Conservation (phyloP, 352 stramenopile genomes). For the Phytophthora idaei region DNA sequence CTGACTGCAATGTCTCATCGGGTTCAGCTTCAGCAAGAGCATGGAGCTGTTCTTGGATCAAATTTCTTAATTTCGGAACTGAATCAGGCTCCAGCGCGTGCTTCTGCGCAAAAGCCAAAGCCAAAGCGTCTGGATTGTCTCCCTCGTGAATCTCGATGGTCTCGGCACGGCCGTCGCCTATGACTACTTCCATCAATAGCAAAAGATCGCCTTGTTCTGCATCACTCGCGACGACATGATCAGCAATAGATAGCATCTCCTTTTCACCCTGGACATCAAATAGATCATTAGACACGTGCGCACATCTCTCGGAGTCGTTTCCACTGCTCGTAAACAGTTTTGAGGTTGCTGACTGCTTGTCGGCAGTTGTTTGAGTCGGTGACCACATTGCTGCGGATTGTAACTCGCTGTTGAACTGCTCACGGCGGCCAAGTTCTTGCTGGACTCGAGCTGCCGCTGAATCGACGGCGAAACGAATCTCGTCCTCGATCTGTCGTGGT, state of each 20-base stretch:
- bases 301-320: conserved; percentile 4
- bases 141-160: conserved; percentile 71
- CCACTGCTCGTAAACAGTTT: conserved; percentile 14
- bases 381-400: conserved; percentile 21
- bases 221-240: conserved; percentile 2
- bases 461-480: conserved; percentile 64
- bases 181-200: conserved; percentile 80
- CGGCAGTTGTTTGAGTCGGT: background rate
- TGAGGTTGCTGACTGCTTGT: conserved; percentile 10
- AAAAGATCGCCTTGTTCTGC: conserved; percentile 46
- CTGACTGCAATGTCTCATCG: conserved; percentile 15
- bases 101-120: conserved; percentile 52
- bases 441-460: conserved; percentile 50
- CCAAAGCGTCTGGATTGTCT: conserved; percentile 54
- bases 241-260: background rate
- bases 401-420: conserved; percentile 50
- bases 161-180: conserved; percentile 67
- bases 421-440: conserved; percentile 40
- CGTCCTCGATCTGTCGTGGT: conserved; percentile 59
- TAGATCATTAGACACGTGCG: conserved; percentile 1
- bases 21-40: conserved; percentile 39
- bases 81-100: conserved; percentile 59
- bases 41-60: conserved; percentile 69
- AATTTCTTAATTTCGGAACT: conserved; percentile 51
- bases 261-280: conserved; percentile 3